A percentile compares a stretch with the other conserved stretches of the same genome.
These are phyloP conservation scores for Amylocystis lapponica DNA, from an alignment of 768 basidiomycete species.

Conservation along the genomic window DNA sequence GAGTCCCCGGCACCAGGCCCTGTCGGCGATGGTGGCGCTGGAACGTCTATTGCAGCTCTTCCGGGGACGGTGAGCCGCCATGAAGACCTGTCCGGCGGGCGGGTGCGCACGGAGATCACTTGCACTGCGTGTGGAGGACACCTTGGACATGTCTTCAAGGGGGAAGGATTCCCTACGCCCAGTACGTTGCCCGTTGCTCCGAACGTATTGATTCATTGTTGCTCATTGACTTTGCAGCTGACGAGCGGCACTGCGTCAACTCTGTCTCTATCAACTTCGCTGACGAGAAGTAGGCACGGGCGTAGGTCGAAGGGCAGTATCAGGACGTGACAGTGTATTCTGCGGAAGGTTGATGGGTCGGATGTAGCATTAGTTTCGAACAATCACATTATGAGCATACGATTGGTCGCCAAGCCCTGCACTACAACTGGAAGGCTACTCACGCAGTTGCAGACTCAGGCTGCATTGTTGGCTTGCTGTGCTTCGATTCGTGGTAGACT, in stretches of 20 bases:
- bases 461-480: not conserved
- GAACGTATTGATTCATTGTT: not conserved
- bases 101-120: slow-evolving; percentile 77
- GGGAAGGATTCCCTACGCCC: slow-evolving; percentile 77
- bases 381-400: too few relatives aligned
- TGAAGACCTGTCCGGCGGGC: slow-evolving; percentile 62
- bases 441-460: not conserved
- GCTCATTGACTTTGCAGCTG: slow-evolving; percentile 36
- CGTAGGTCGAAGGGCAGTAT: too few relatives aligned
- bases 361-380: slow-evolving; percentile 8
- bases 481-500: slow-evolving; percentile 1
- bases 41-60: slow-evolving; percentile 46
- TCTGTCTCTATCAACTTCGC: slow-evolving; percentile 79
- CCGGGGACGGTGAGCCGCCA: slow-evolving; percentile 84
- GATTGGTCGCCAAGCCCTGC: slow-evolving; percentile 1
- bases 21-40: not conserved
- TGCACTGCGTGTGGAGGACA: slow-evolving; percentile 92
- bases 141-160: slow-evolving; percentile 93
- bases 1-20: slow-evolving; percentile 7
- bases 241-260: slow-evolving; percentile 89
- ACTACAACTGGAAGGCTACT: not conserved
- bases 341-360: not conserved
- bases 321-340: too few relatives aligned
- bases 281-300: slow-evolving; percentile 43
- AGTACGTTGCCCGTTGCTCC: slow-evolving; percentile 39